Evolutionary conservation across 345 rosid species (phyloP).

Genomic region (Eucalyptus curtisii): DNA sequence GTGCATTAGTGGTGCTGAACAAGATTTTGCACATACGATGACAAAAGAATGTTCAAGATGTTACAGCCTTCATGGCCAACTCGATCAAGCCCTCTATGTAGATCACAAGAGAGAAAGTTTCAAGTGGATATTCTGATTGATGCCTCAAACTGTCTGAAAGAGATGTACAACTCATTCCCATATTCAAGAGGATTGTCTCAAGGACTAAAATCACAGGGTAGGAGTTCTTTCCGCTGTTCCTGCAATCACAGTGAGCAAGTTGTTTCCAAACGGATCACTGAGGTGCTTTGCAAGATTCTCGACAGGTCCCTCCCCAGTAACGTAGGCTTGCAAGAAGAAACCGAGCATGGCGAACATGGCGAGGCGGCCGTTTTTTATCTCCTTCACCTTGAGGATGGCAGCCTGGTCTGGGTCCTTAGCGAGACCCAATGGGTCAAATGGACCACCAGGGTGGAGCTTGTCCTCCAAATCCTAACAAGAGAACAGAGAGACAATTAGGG

Average conservation of each 20-base stretch:
- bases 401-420: slow-evolving; percentile 94
- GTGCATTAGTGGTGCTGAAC: not conserved
- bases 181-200: not conserved
- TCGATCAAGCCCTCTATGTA: not conserved
- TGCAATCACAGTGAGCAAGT: slow-evolving; percentile 83
- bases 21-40: not conserved
- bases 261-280: slow-evolving; percentile 96
- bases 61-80: not conserved
- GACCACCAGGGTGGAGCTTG: slow-evolving; percentile 97
- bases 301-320: slow-evolving; percentile 94
- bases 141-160: not conserved
- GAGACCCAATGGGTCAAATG: slow-evolving; percentile 91
- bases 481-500: not conserved
- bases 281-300: slow-evolving; percentile 91
- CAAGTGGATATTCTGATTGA: not conserved
- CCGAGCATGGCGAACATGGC: slow-evolving; percentile 97
- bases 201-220: slow-evolving; percentile 35
- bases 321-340: slow-evolving; percentile 81
- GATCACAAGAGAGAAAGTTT: not conserved
- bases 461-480: slow-evolving; percentile 64
- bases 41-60: not conserved
- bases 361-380: slow-evolving; percentile 89
- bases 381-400: slow-evolving; percentile 89
- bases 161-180: not conserved
- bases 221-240: slow-evolving; percentile 82